Base-by-base conservation (phyloP, 1,284 basidiomycete species). In the Trichosporon coremiiforme region DNA sequence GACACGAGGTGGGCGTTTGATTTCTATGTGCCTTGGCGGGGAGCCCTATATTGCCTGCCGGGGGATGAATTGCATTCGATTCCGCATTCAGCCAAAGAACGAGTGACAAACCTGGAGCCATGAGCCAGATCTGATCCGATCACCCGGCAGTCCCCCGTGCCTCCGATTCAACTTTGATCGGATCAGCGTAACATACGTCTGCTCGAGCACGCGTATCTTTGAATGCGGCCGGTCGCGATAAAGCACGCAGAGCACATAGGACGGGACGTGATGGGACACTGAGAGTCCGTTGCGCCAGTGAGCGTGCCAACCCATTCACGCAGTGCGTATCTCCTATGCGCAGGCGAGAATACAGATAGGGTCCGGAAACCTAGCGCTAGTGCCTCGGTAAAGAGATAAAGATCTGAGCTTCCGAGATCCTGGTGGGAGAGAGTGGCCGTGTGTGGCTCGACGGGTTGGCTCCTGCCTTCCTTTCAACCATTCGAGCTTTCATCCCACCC, bases 41-140 rank as follows among this genome's bases (percentile, higher is more conserved):
- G n/a, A n/a, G n/a, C n/a, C 15, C 17, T 12, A n/a, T 47, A 2
- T n/a, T 20, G 45, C 15, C 45, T n/a, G 45, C 17, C 45, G n/a
- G n/a, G 15, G 47, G n/a, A n/a, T 53, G 15, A 53, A 53, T 53
- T 53, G 47, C 47, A 53, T 53, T 53, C n/a, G 47, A 53, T 53
- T 53, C 47, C 22, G 47, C 47, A 53, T 20, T 20, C 47, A 22
- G 36, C n/a, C 36, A 38, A 12, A 7, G 36, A 38, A 38, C 41
- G 41, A 45, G 47, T 53, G 47, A 53, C 47, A n/a, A 22, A 38
- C 36, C 36, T 12, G 20, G 15, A 53, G 47, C 10, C 20, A 53
- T 53, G 47, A 53, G 15, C 22, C 2, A 53, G 47, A 53, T 53
- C 47, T 22, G n/a, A 53, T 53, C 47, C 47, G 47, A 53, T 53